phyloP scores from a whole-genome alignment of 441 rosid genomes.

The Populus hybrid region DNA sequence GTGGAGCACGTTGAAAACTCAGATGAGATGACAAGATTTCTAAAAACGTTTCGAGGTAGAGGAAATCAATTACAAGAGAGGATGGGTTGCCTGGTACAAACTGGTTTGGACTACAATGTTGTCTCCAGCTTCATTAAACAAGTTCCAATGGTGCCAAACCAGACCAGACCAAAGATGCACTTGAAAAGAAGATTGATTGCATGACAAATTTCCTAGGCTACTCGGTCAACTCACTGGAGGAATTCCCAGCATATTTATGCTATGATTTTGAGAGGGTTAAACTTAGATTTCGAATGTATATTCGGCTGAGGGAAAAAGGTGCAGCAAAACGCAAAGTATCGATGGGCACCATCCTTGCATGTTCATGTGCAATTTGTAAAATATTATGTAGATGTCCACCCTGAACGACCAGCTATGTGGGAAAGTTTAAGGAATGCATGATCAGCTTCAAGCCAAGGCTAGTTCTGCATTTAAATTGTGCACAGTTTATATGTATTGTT shows the following conservation, averaged over 20 bases:
- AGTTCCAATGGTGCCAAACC: constrained; percentile 70
- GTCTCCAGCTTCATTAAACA: constrained; percentile 51
- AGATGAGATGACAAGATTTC: constrained; percentile 70
- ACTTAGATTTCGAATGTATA: constrained; percentile 64
- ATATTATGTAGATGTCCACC: constrained; percentile 64
- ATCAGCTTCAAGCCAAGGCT: constrained; percentile 25
- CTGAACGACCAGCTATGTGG: constrained; percentile 63
- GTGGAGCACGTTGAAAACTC: constrained; percentile 75
- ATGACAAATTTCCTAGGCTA: constrained; percentile 49
- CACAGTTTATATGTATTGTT: neutral
- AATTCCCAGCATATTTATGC: constrained; percentile 69
- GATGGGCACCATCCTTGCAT: constrained; percentile 60
- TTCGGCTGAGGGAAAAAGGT: constrained; percentile 60
- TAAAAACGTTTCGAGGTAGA: constrained; percentile 68
- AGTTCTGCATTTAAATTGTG: constrained; percentile 1
- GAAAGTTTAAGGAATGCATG: constrained; percentile 43
- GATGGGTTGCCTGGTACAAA: constrained; percentile 64
- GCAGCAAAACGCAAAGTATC: constrained; percentile 57
- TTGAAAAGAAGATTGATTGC: constrained; percentile 62
- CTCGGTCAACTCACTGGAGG: constrained; percentile 46
- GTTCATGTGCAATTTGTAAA: constrained; percentile 60
- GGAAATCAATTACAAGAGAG: constrained; percentile 87
- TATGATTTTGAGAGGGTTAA: constrained; percentile 64
- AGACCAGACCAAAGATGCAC: constrained; percentile 63
- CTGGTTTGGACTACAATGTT: constrained; percentile 55